A percentile compares a stretch with the other conserved stretches of the same genome.
Evolutionary conservation across 208 protist species (phyloP).

Genomic region (Leishmania braziliensis): DNA sequence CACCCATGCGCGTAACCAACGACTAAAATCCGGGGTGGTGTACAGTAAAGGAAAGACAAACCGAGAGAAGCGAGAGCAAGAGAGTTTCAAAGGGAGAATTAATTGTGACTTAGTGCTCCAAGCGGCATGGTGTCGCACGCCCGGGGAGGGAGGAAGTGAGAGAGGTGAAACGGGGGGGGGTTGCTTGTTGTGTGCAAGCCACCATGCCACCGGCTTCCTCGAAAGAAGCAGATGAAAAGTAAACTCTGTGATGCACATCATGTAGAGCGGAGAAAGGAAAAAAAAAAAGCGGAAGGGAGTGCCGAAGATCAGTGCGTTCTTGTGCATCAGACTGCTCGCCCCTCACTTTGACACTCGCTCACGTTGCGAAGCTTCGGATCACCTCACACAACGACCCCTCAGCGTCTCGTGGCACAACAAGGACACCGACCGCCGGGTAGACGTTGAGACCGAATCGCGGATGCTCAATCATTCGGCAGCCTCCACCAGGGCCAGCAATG

Average conservation of each 20-base stretch:
- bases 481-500: conserved; percentile 42
- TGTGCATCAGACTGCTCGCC: not conserved
- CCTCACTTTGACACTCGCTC: not conserved
- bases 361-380: conserved; percentile 16
- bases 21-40: not conserved
- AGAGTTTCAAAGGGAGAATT: not conserved
- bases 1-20: not conserved
- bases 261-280: not conserved
- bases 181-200: not conserved
- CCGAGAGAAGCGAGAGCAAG: conserved; percentile 2
- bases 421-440: conserved; percentile 43
- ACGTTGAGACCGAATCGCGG: conserved; percentile 44
- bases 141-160: not conserved
- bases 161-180: not conserved
- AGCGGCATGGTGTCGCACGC: not conserved
- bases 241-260: not conserved
- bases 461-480: conserved; percentile 61
- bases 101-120: not conserved
- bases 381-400: conserved; percentile 23
- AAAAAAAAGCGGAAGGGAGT: not conserved
- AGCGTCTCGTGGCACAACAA: conserved; percentile 20
- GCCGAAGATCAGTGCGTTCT: not conserved
- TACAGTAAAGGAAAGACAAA: not conserved
- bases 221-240: not conserved
- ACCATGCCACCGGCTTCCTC: not conserved